phyloP scores from a whole-genome alignment of 495 filamentous ascomycete species.

The Trichoderma virens region DNA sequence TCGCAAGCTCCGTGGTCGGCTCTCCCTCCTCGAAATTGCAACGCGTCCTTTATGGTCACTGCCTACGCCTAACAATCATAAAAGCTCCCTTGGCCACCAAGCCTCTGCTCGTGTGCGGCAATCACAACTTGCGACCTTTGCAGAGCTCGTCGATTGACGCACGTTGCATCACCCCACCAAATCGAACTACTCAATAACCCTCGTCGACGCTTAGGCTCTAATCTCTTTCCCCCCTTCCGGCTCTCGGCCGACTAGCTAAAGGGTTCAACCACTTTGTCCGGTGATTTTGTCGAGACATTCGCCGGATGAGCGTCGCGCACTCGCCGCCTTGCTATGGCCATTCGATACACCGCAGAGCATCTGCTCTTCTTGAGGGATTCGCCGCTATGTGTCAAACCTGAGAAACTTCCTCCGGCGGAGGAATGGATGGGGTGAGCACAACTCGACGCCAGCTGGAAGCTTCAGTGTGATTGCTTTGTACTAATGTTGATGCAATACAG shows the following conservation, averaged over 20 bases:
- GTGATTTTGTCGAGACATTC: background rate
- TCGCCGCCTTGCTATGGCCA: slow-evolving; percentile 29
- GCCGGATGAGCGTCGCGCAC: background rate
- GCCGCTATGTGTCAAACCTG: slow-evolving; percentile 75
- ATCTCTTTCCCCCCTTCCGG: background rate
- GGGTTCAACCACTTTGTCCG: background rate
- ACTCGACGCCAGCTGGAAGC: background rate
- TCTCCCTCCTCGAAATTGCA: background rate
- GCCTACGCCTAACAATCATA: background rate
- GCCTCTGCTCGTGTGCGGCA: background rate
- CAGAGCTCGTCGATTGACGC: background rate
- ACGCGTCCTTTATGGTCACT: background rate
- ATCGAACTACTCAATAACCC: background rate
- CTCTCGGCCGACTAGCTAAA: background rate
- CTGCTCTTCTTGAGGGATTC: slow-evolving; percentile 71
- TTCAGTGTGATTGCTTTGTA: background rate
- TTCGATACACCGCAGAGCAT: slow-evolving; percentile 71
- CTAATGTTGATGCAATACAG: slow-evolving; percentile 17
- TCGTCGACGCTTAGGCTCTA: background rate
- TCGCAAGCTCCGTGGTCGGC: background rate
- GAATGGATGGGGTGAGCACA: slow-evolving; percentile 94
- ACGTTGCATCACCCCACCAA: background rate
- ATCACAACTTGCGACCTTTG: background rate
- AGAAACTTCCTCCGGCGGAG: slow-evolving; percentile 74
- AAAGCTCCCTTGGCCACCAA: background rate